phyloP scores from a whole-genome alignment of 2,329 filamentous ascomycete species.

The Nemania sp. region DNA sequence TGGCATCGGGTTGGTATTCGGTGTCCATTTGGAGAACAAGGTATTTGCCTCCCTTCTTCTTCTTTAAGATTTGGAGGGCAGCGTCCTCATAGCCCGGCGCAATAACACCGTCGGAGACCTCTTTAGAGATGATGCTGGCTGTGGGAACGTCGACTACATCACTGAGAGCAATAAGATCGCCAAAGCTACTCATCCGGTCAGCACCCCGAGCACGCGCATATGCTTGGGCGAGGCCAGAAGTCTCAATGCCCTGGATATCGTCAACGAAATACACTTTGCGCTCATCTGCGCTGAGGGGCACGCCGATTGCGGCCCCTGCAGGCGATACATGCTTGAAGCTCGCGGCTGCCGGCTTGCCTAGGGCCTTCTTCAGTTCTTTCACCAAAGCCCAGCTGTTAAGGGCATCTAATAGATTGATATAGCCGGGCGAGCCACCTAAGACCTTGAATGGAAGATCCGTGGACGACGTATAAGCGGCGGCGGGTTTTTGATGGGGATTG shows the following conservation, averaged over 20 bases:
- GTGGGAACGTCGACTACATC: conserved; percentile 89
- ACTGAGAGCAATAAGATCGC: conserved; percentile 92
- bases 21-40: conserved; percentile 94
- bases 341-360: conserved; percentile 86
- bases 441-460: conserved; percentile 91
- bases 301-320: conserved; percentile 90
- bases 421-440: conserved; percentile 84
- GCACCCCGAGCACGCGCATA: conserved; percentile 95
- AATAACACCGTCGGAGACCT: conserved; percentile 96
- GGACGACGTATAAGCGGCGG: conserved; percentile 76
- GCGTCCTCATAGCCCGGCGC: conserved; percentile 84
- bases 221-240: conserved; percentile 84
- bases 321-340: conserved; percentile 99
- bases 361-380: conserved; percentile 89
- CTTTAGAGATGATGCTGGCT: conserved; percentile 95
- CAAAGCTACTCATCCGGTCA: conserved; percentile 98
- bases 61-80: conserved; percentile 87
- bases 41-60: conserved; percentile 99
- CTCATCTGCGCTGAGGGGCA: conserved; percentile 83
- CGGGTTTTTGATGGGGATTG: conserved; percentile 98
- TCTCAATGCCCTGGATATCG: conserved; percentile 87
- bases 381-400: conserved; percentile 97
- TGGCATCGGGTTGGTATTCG: conserved; percentile 77
- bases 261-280: conserved; percentile 98
- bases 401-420: conserved; percentile 95